These are phyloP conservation scores for Tripterygium wilfordii DNA, from an alignment of 177 flowering plant species.

Conservation along the genomic window DNA sequence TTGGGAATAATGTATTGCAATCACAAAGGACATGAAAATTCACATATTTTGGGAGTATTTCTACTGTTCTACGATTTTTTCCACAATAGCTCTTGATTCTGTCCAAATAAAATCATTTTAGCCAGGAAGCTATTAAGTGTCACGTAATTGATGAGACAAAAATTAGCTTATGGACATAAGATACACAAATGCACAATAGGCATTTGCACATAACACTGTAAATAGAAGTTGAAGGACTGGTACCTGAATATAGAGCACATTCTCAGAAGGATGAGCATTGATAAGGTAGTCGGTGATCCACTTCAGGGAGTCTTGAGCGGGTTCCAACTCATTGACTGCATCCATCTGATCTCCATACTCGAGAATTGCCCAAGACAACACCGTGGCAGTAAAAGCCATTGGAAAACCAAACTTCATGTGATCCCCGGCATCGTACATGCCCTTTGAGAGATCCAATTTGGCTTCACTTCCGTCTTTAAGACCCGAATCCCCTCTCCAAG, in stretches of 20 bases:
- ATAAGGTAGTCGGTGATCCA: conserved; percentile 93
- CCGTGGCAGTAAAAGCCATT: conserved; percentile 91
- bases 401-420: conserved; percentile 92
- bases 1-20: too few species aligned
- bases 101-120: too few species aligned
- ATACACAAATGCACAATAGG: too few species aligned
- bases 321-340: conserved; percentile 54
- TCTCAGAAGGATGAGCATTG: conserved; percentile 58
- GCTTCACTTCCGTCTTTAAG: conserved; percentile 71
- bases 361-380: conserved; percentile 85
- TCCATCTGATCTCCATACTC: conserved; percentile 93
- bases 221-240: too few species aligned
- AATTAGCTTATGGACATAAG: too few species aligned
- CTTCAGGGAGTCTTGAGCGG: conserved; percentile 72
- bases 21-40: too few species aligned
- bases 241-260: conserved; percentile 85
- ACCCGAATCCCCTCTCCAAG: conserved; percentile 96
- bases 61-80: too few species aligned
- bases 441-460: conserved; percentile 69
- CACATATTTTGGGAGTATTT: too few species aligned
- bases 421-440: conserved; percentile 98
- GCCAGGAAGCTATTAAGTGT: too few species aligned
- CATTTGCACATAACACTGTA: too few species aligned
- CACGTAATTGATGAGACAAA: too few species aligned
- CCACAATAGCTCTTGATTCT: too few species aligned